Base-by-base conservation (phyloP, 257 asterid species). In the Nyctanthes arbortristis region DNA sequence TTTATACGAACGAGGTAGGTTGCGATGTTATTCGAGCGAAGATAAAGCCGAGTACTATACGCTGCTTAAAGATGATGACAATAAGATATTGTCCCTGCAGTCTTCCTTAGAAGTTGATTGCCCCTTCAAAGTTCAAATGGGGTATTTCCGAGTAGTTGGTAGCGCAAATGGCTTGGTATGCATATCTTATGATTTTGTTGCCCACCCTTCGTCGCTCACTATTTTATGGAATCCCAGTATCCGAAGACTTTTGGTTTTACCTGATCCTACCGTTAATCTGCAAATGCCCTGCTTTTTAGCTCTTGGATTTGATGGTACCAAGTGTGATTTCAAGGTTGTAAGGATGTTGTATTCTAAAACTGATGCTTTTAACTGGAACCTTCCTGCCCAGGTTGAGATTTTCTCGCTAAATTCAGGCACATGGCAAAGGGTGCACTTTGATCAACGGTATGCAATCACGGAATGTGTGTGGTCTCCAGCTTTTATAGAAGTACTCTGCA, bases 151-250 rank as follows among this genome's bases (percentile, higher is more conserved):
- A 57, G 55, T 83, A 3, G 89, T 89, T 49, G 96, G 94, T 0
- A 73, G 62, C 5, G 84, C 89, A 65, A 72, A 80, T 12, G 96
- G 96, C 28, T 69, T 89, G 14, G 52, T 89, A 1, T 89, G 89
- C 63, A 76, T 84, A 30, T 78, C 73, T 14, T 82, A 87, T 34
- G 90, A 87, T 73, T 68, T 70, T 59, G 75, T 78, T 66, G 57
- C 66, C n/a, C 36, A 39, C 30, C 63, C 76, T 29, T 61, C 69
- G 11, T 34, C 16, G 4, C 73, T 68, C 12, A 30, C 79, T 13
- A 47, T 77, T 10, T 24, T 89, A 2, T 87, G 89, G 92, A 89
- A 89, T 22, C 94, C 96, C 16, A 75, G 74, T 7, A 73, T 85
- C 33, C 79, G 75, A 18, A 85, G 73, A 60, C 71, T 40, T 25